Base-by-base conservation (phyloP, 2,329 filamentous ascomycete species). In the Byssothecium circinans region DNA sequence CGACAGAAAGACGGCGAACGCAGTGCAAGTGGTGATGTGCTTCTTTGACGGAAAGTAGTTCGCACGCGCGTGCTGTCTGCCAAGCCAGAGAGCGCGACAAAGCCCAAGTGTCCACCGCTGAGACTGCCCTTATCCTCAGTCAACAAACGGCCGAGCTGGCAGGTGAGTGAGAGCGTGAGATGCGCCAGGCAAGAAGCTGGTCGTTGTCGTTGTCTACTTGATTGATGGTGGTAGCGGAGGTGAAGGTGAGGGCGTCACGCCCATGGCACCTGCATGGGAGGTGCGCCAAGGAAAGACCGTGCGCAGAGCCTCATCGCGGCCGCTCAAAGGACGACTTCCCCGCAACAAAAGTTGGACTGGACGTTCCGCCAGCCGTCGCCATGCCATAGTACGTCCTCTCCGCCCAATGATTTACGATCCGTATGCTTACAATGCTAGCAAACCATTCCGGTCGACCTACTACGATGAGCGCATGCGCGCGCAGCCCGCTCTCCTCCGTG, bases 381-480 rank as follows among this genome's bases (percentile, higher is more conserved):
- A 71, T 71, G 68, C 56, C 55, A 53, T 68, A 69, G 68, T 71
- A 51, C 64, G 67, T 64, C 14, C 15, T 27, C 12, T 17, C 20
- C 10, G 14, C 2, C 32, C 23, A 23, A 2, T 15, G 23, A 17
- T 18, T 2, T 12, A 15, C 27, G 15, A 35, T 17, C 20, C 19
- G 5, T 17, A 15, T 43, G 30, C 57, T 66, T 34, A 66, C 44
- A 18, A 15, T 40, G 17, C 10, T 56, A 69, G 66, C 56, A 62
- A 61, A 53, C 68, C 53, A 66, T 85, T 85, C 41, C 76, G 78
- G 65, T 88, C 86, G 25, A 91, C 89, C 57, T 99, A 99, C 81
- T 99, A 97, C 79, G 89, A 96, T 75, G 85, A 86, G 68, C 81
- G 88, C 66, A 88, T 88, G 75, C 86, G 88, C 57, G 91, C 95